Percentiles rank a stretch among this genome's conserved stretches.
These are phyloP conservation scores for Reutealis trisperma DNA, from an alignment of 345 rosid genomes.

Conservation along the genomic window DNA sequence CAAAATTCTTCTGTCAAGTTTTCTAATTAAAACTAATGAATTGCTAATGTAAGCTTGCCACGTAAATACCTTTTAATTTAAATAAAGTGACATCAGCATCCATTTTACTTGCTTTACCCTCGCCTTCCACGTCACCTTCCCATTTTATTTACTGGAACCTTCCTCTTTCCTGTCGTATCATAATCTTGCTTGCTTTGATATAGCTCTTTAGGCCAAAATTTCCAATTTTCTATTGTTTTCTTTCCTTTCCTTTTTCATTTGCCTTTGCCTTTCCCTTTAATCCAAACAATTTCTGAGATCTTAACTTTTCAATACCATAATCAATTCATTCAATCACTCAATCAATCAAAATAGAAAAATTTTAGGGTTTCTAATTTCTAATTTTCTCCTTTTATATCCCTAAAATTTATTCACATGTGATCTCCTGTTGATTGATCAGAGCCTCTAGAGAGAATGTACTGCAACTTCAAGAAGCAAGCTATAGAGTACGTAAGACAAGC, in stretches of 20 bases:
- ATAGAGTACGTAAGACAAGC: slow-evolving; percentile 96
- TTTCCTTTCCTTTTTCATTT: background rate
- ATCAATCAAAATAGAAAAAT: background rate
- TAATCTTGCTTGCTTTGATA: background rate
- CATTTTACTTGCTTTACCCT: no score
- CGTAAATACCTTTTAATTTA: no score
- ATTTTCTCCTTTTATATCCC: background rate
- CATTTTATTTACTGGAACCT: background rate
- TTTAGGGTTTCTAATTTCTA: background rate
- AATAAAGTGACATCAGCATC: no score
- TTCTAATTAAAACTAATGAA: no score
- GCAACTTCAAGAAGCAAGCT: slow-evolving; percentile 96
- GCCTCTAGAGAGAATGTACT: slow-evolving; percentile 60
- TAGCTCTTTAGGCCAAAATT: background rate
- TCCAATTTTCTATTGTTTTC: background rate
- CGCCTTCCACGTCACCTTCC: no score
- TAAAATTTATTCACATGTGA: slow-evolving; percentile 19
- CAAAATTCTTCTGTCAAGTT: no score
- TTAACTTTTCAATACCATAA: background rate
- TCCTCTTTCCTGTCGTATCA: background rate
- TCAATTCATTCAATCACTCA: background rate
- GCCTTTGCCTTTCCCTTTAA: background rate
- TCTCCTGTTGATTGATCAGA: slow-evolving; percentile 8
- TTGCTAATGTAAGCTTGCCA: no score
- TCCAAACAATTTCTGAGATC: background rate